phyloP scores from a whole-genome alignment of 345 rosid genomes.

The Lenwebbia sp. region DNA sequence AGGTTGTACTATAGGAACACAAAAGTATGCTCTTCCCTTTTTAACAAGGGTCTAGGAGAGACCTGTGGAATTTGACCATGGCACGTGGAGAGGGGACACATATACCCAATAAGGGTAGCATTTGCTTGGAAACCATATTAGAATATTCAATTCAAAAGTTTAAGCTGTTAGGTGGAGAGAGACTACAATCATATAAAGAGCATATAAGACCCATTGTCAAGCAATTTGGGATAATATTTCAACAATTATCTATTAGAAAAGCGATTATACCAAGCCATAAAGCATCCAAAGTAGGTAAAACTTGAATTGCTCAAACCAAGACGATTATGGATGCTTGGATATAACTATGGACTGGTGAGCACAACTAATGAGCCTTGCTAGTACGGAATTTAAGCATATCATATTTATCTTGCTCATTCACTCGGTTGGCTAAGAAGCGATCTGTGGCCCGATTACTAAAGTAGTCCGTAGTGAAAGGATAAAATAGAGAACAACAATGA shows the following conservation, averaged over 20 bases:
- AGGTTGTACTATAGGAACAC: too few relatives aligned
- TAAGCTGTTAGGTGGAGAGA: neutral
- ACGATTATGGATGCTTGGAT: neutral
- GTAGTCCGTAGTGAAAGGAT: too few relatives aligned
- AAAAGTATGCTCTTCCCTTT: too few relatives aligned
- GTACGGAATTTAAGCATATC: neutral
- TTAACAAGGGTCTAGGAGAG: too few relatives aligned
- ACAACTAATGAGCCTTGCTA: neutral
- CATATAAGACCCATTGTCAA: accelerated
- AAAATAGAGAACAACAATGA: too few relatives aligned
- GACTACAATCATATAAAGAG: accelerated
- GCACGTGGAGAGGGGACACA: too few relatives aligned
- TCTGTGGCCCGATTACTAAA: neutral
- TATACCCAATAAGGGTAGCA: too few relatives aligned
- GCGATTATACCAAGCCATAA: neutral
- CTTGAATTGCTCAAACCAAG: neutral
- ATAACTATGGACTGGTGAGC: neutral
- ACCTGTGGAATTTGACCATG: too few relatives aligned
- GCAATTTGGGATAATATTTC: accelerated
- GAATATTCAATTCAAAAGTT: too few relatives aligned
- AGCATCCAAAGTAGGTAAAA: neutral
- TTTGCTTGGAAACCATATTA: too few relatives aligned
- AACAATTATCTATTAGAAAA: neutral
- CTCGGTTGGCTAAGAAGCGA: too few relatives aligned
- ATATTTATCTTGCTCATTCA: neutral